Evolutionary conservation across 192 early-diverging fungal species (phyloP), one percentile per base, ranked within the genome.

Genomic region (Phycomyces blakesleeanus): DNA sequence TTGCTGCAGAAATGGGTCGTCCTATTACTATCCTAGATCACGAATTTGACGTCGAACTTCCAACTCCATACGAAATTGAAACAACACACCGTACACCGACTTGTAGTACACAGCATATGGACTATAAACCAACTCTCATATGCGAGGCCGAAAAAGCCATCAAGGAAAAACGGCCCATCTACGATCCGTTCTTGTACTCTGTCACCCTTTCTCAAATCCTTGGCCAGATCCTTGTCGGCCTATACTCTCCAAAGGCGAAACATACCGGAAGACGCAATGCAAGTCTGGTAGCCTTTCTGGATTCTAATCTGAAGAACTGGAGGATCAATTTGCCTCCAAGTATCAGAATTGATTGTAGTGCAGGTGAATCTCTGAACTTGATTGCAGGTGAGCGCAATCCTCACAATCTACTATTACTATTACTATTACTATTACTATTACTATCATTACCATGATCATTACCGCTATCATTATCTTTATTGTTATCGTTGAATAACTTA

Each of bases 1-100:
- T 68, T 0, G 55, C 64, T 26, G 64, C 74, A 2, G 64, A 76
- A 47, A 22, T 76, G 2, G 74, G 74, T 21, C 64, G 74, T 50
- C 75, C 80, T 9, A 55, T 80, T 4, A 63, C 72, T 10, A 76
- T 81, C 52, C 57, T 75, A 2, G 77, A 84, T 24, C 64, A 67
- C 18, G 74, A 76, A 10, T 71, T 71, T 56, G 69, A 71, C 59
- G 65, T 71, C 44, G 65, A 65, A 29, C 18, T 70, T 10, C 74
- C 74, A 18, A 60, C 68, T 0, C 16, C 42, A 5, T 71, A 58
- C 16, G 74, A 76, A 58, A 22, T 75, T 4, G 54, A 63, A 4
- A 16, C 53, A 12, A 18, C 40, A 0, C 25, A 47, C 37, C 42
- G 20, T 18, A 51, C 51, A 10, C 42, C 27, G 21, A n/a, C 10